These are phyloP conservation scores for Fusarium xylarioides DNA, from an alignment of 2,329 filamentous ascomycete species.

Conservation along the genomic window DNA sequence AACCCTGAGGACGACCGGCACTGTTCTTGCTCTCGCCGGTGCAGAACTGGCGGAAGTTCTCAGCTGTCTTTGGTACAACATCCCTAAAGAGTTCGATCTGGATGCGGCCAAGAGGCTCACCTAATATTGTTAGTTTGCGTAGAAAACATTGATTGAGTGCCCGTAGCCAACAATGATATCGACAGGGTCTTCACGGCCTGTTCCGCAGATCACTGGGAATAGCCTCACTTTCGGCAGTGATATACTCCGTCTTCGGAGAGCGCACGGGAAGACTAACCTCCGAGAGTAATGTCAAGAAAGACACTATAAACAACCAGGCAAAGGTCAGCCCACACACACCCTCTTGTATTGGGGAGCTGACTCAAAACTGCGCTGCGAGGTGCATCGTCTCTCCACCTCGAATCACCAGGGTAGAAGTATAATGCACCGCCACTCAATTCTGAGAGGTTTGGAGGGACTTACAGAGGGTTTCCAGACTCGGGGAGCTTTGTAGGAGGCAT, in stretches of 20 bases:
- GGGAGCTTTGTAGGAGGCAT: constrained; percentile 59
- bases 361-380: constrained; percentile 22
- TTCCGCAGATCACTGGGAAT: constrained; percentile 19
- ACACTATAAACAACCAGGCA: constrained; percentile 53
- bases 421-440: constrained; percentile 22
- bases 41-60: constrained; percentile 98
- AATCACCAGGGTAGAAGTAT: constrained; percentile 18
- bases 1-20: constrained; percentile 83
- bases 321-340: constrained; percentile 36
- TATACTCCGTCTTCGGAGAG: constrained; percentile 14
- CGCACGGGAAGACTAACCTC: constrained; percentile 60
- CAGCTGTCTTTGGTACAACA: constrained; percentile 85
- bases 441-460: constrained; percentile 39
- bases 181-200: neutral
- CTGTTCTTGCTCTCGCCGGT: constrained; percentile 89
- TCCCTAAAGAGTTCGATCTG: constrained; percentile 92
- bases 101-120: constrained; percentile 85
- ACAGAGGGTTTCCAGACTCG: constrained; percentile 59
- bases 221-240: constrained; percentile 21
- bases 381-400: constrained; percentile 28
- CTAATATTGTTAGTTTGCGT: constrained; percentile 54
- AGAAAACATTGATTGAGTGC: neutral
- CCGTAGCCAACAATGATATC: neutral
- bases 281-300: constrained; percentile 82
- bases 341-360: constrained; percentile 19